phyloP scores from a whole-genome alignment of 352 stramenopile species.

The Pythium scleroteichum region DNA sequence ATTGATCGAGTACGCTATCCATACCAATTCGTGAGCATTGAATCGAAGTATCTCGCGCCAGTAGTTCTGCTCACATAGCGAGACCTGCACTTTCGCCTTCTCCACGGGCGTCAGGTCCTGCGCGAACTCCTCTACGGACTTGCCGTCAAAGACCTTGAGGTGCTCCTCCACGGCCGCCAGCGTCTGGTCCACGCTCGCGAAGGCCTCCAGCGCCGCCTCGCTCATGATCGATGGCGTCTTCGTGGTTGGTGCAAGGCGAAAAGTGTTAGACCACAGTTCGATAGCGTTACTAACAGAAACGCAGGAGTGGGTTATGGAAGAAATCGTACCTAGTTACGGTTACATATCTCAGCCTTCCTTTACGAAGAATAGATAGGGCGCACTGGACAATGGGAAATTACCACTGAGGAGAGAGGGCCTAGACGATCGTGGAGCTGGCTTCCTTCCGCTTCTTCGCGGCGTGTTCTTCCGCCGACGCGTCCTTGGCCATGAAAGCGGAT shows the following conservation, averaged over 20 bases:
- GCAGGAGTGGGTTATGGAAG: too few relatives aligned
- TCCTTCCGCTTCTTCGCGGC: constrained; percentile 34
- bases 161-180: constrained; percentile 75
- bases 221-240: constrained; percentile 38
- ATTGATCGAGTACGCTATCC: constrained; percentile 83
- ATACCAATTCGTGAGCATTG: too few relatives aligned
- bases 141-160: constrained; percentile 56
- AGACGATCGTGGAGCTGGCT: constrained; percentile 22
- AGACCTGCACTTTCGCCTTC: constrained; percentile 84
- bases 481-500: constrained; percentile 50
- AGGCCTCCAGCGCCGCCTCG: constrained; percentile 60
- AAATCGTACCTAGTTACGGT: background rate
- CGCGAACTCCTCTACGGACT: constrained; percentile 57
- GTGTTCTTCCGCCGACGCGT: constrained; percentile 24
- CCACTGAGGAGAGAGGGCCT: background rate
- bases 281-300: constrained; percentile 18
- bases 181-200: constrained; percentile 77
- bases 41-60: too few relatives aligned
- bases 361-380: constrained; percentile 9
- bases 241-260: constrained; percentile 21
- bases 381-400: background rate
- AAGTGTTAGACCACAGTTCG: background rate
- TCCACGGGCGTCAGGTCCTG: constrained; percentile 64
- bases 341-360: constrained; percentile 4
- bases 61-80: constrained; percentile 46